Conservation (phyloP, 1,284 basidiomycete species). For the Chalciporus piperatoides region DNA sequence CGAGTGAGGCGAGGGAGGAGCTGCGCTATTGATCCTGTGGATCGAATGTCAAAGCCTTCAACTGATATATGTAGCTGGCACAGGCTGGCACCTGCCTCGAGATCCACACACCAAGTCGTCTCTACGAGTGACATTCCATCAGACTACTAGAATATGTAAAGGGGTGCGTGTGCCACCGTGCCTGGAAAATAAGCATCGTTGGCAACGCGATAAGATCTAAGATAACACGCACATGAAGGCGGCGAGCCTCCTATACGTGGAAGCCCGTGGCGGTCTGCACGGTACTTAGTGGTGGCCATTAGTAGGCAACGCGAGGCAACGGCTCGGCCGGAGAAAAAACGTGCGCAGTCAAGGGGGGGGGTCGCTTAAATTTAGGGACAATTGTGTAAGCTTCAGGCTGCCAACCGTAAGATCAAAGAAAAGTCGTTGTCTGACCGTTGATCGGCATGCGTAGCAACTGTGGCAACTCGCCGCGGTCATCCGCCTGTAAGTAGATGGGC, state of each 20-base stretch:
- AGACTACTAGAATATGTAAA: neutral
- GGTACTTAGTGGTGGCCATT: neutral
- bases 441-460: constrained; percentile 18
- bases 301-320: too few species aligned
- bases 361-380: neutral
- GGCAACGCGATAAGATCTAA: neutral
- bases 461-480: constrained; percentile 24
- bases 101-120: constrained; percentile 1
- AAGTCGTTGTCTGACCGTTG: constrained; percentile 8
- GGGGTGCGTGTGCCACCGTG: constrained; percentile 12
- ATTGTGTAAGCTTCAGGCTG: neutral
- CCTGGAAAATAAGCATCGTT: constrained; percentile 18
- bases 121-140: neutral
- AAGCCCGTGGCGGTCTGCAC: neutral
- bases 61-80: neutral
- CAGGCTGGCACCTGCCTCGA: constrained; percentile 12
- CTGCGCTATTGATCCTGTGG: constrained; percentile 2
- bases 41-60: constrained; percentile 12
- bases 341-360: neutral
- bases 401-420: constrained; percentile 9
- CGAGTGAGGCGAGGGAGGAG: constrained; percentile 14
- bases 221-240: neutral
- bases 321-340: neutral
- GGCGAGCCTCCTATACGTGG: neutral
- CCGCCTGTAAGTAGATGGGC: constrained; percentile 12